Evolutionary conservation across 2,329 filamentous ascomycete genomes (phyloP).

Genomic region (Phialophora macrospora): DNA sequence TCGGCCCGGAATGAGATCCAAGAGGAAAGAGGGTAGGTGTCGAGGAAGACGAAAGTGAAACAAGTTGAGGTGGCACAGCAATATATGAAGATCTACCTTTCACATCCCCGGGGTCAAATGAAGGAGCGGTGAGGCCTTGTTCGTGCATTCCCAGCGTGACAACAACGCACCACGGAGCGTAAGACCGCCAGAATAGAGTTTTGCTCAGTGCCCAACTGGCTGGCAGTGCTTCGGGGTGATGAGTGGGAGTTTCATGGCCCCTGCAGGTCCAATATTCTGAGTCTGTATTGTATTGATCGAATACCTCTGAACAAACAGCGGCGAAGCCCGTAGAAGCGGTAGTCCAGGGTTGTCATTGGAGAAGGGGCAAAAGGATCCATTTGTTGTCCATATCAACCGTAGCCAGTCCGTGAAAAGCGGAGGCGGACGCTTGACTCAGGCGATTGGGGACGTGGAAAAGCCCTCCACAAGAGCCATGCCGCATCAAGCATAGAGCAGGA

Average conservation of each 20-base stretch:
- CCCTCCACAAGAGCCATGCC: not conserved
- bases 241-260: not conserved
- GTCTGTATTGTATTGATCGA: not conserved
- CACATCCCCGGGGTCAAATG: not conserved
- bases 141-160: not conserved
- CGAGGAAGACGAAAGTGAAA: not conserved
- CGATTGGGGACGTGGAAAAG: not conserved
- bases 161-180: not conserved
- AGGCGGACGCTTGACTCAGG: not conserved
- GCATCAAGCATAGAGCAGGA: not conserved
- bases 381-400: not conserved
- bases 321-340: not conserved
- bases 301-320: not conserved
- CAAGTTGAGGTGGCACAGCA: not conserved
- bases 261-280: not conserved
- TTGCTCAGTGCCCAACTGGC: not conserved
- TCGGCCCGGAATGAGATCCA: not conserved
- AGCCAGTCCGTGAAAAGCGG: not conserved
- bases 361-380: not conserved
- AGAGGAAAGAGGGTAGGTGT: not conserved
- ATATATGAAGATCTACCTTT: not conserved
- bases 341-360: not conserved
- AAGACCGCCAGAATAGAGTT: not conserved
- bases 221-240: not conserved
- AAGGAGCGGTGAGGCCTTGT: not conserved